Evolutionary conservation across 371 early-diverging fungal genomes (phyloP).

Genomic region (Mucor circinelloides): DNA sequence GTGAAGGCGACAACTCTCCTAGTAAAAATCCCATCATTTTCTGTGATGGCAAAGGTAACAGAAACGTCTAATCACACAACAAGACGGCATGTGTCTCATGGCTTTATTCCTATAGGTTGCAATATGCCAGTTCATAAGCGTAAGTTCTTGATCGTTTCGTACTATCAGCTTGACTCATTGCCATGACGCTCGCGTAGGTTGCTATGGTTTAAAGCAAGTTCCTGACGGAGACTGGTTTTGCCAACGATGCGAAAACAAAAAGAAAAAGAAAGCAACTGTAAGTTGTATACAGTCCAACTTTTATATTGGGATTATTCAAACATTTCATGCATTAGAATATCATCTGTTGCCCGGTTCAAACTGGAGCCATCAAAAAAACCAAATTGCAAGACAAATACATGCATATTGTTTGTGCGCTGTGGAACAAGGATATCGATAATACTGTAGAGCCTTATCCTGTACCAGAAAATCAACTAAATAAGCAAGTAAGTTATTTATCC

Average conservation of each 20-base stretch:
- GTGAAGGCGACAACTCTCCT: constrained; percentile 48
- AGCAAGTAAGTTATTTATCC: constrained; percentile 22
- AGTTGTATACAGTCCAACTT: not conserved
- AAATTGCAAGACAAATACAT: constrained; percentile 53
- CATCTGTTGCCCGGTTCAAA: constrained; percentile 51
- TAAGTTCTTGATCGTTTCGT: constrained; percentile 6
- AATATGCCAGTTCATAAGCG: constrained; percentile 61
- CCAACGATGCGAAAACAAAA: constrained; percentile 50
- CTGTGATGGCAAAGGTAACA: constrained; percentile 59
- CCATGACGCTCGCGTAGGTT: constrained; percentile 20
- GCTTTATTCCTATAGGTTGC: constrained; percentile 33
- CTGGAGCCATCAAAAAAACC: constrained; percentile 59
- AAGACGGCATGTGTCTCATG: not conserved
- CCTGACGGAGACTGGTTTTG: constrained; percentile 62
- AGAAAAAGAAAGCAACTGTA: constrained; percentile 43
- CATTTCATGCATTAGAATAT: constrained; percentile 34
- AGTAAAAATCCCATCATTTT: constrained; percentile 52
- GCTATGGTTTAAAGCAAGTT: constrained; percentile 51
- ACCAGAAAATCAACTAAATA: constrained; percentile 21
- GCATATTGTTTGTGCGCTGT: constrained; percentile 62
- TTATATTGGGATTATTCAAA: not conserved
- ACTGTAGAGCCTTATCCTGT: constrained; percentile 46
- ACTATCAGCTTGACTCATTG: not conserved
- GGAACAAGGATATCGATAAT: constrained; percentile 44
- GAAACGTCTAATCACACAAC: not conserved